Evolutionary conservation across 306 rosid species (phyloP).

Genomic region (Carpinus fangiana): DNA sequence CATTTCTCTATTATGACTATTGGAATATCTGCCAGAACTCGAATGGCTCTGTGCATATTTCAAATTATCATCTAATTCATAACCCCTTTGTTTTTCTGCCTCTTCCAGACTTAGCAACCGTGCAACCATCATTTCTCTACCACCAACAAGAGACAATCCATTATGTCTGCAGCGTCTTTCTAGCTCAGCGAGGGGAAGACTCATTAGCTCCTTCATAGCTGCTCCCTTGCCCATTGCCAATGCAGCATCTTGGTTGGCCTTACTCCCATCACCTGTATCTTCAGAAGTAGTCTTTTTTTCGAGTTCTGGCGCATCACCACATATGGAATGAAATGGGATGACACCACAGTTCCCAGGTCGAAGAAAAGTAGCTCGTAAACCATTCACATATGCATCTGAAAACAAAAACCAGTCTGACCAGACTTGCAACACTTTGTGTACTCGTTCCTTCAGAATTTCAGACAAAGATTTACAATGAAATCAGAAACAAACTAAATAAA

Average conservation of each 20-base stretch:
- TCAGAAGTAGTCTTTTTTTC: slow-evolving; percentile 68
- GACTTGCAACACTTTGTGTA: slow-evolving; percentile 91
- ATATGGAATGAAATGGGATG: slow-evolving; percentile 76
- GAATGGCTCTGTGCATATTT: slow-evolving; percentile 68
- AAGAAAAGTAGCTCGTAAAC: slow-evolving; percentile 90
- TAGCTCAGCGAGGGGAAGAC: slow-evolving; percentile 86
- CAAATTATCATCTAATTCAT: slow-evolving; percentile 81
- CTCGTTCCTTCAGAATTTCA: slow-evolving; percentile 76
- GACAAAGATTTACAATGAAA: slow-evolving; percentile 14
- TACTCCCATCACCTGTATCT: slow-evolving; percentile 57
- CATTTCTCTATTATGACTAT: slow-evolving; percentile 48
- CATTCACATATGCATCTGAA: slow-evolving; percentile 96
- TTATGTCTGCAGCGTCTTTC: slow-evolving; percentile 98
- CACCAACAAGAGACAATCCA: slow-evolving; percentile 96
- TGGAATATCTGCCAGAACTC: slow-evolving; percentile 66
- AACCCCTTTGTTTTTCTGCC: slow-evolving; percentile 89
- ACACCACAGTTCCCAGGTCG: slow-evolving; percentile 94
- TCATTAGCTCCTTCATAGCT: slow-evolving; percentile 83
- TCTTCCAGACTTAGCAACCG: slow-evolving; percentile 93
- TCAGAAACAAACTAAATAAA: background rate
- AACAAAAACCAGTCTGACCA: slow-evolving; percentile 99
- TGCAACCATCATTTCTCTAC: slow-evolving; percentile 96
- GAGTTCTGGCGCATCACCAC: slow-evolving; percentile 86
- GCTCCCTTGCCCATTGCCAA: slow-evolving; percentile 99
- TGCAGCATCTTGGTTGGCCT: slow-evolving; percentile 85